phyloP scores from a whole-genome alignment of 2,329 filamentous ascomycete species.

The Sporothrix variecibatus region DNA sequence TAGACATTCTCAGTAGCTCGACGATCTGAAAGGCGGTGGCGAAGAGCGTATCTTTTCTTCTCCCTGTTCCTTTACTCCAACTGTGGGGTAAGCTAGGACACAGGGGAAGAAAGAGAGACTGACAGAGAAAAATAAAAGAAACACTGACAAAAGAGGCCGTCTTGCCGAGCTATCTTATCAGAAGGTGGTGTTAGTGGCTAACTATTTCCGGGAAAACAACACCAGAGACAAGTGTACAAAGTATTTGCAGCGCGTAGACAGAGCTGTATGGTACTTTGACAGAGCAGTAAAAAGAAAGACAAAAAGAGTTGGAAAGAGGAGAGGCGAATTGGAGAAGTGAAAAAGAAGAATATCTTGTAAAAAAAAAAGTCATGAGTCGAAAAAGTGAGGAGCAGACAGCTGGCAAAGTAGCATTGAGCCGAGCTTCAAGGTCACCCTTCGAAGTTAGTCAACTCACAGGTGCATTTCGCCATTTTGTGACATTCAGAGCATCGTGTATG shows the following conservation, averaged over 20 bases:
- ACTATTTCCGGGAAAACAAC: slow-evolving; percentile 21
- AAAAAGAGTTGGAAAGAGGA: not conserved
- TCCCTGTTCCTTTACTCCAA: slow-evolving; percentile 4
- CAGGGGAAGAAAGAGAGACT: not conserved
- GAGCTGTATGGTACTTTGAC: not conserved
- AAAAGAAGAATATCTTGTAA: not conserved
- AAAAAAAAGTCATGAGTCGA: not conserved
- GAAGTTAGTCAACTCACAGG: not conserved
- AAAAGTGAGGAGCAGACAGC: not conserved
- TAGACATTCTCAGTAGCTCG: not conserved
- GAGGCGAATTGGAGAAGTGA: not conserved
- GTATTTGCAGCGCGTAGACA: not conserved
- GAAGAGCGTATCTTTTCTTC: not conserved
- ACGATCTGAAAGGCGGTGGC: not conserved
- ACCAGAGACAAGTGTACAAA: not conserved
- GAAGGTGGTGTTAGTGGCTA: slow-evolving; percentile 20
- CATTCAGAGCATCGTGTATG: not conserved
- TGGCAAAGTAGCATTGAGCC: not conserved
- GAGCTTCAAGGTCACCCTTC: not conserved
- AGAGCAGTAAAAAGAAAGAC: not conserved
- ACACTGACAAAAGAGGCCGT: not conserved
- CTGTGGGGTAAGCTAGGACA: slow-evolving; percentile 18
- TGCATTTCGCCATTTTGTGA: not conserved
- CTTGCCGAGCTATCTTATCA: slow-evolving; percentile 18
- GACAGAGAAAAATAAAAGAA: not conserved